Base-by-base conservation (phyloP, 805 yeast genomes). In the Lipomyces starkeyi region DNA sequence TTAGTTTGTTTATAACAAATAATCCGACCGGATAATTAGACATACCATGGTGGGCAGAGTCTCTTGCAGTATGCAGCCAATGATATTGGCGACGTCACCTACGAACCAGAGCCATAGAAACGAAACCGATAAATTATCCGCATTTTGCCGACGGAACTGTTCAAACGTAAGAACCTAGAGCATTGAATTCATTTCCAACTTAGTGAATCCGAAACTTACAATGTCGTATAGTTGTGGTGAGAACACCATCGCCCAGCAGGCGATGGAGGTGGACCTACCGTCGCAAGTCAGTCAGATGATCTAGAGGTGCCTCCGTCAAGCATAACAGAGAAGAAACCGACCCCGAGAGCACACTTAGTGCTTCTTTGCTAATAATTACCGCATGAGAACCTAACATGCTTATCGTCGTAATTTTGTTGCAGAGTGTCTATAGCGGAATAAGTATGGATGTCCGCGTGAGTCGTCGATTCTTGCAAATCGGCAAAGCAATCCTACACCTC, bases 231-330 rank as follows among this genome's bases (percentile, higher is more conserved):
- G 90, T 77, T 94, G 98, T 11, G 98, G 98, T 52, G 97, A 96
- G 82, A 95, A 94, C 20, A 94, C 99, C 60, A 95, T 93, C 68
- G 95, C 89, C 99, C 99, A 94, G 78, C 98, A 95, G 17, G 98
- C 97, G 59, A 94, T 86, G 22, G 98, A 94, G 47, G 95, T 92
- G 13, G 97, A 91, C 34, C 91, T 63, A 92, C 87, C 87, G 22
- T 90, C 86, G 20, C 91, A 20, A 35, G 35, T 91, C 71, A 63
- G 47, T 20, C 27, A 47, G 7, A n/a, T 40, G 14, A 29, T 25
- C 25, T 35, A 47, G 17, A 27, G 6, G 17, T 37, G 14, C 27
- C 25, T 14, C n/a, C 32, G 53, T 49, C 60, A 17, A 14, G 35
- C 35, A 14, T 2, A 20, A 4, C 54, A 22, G 54, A 27, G 34